Percentiles rank a stretch among this genome's conserved stretches.
phyloP scores from a whole-genome alignment of 805 yeast species.

The Pichia ethanolica region DNA sequence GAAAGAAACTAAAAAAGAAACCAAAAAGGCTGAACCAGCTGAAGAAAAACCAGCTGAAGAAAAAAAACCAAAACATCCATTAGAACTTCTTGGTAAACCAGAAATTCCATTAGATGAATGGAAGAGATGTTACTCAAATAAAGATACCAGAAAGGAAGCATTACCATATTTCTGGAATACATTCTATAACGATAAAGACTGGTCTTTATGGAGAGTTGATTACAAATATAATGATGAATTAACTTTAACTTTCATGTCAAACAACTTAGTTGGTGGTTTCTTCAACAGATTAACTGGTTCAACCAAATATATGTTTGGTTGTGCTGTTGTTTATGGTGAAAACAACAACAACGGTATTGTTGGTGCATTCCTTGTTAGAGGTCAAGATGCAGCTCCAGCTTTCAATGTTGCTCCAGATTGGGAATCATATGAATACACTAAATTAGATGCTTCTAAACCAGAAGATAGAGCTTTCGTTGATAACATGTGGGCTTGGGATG shows the following conservation, averaged over 20 bases:
- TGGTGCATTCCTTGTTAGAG: conserved; percentile 93
- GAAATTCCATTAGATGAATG: conserved; percentile 76
- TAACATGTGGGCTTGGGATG: conserved; percentile 98
- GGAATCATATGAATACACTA: conserved; percentile 84
- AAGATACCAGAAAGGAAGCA: conserved; percentile 90
- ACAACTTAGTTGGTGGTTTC: conserved; percentile 97
- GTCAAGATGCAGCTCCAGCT: conserved; percentile 85
- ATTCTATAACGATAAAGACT: conserved; percentile 84
- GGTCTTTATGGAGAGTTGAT: conserved; percentile 91
- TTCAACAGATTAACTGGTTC: conserved; percentile 91
- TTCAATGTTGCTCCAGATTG: conserved; percentile 99
- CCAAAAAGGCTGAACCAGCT: conserved; percentile 25
- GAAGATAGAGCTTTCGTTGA: conserved; percentile 74
- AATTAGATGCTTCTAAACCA: conserved; percentile 71
- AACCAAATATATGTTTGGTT: conserved; percentile 89
- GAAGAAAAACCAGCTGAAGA: conserved; percentile 34
- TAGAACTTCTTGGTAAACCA: conserved; percentile 71
- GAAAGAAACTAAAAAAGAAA: conserved; percentile 34
- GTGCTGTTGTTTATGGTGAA: conserved; percentile 93
- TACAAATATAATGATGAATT: conserved; percentile 98
- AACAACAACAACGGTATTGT: conserved; percentile 96
- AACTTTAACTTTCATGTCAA: conserved; percentile 95
- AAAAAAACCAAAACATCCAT: conserved; percentile 88
- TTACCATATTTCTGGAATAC: conserved; percentile 97
- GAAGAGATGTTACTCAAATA: conserved; percentile 95